These are phyloP conservation scores for Plasmopara muralis DNA, from an alignment of 352 stramenopile genomes.

Conservation along the genomic window DNA sequence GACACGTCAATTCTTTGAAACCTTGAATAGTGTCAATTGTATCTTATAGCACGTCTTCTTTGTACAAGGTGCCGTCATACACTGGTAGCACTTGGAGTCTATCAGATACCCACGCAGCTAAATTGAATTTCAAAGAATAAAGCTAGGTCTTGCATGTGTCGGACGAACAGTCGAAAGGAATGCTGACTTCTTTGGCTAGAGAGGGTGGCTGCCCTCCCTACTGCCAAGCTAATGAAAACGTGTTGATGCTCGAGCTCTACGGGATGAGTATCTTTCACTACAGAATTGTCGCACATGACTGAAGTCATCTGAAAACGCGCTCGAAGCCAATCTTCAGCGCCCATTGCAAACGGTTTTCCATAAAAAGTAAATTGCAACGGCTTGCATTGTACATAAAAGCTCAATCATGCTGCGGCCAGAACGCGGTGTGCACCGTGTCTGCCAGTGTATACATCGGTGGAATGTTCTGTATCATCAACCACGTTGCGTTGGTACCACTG, in stretches of 20 bases:
- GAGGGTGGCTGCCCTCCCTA: too few relatives aligned
- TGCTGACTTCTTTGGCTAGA: too few relatives aligned
- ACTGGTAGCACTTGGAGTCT: too few relatives aligned
- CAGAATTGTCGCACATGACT: neutral
- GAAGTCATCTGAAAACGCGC: slow-evolving; percentile 3
- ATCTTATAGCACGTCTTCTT: too few relatives aligned
- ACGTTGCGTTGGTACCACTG: slow-evolving; percentile 15
- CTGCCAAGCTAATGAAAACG: too few relatives aligned
- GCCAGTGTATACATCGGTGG: slow-evolving; percentile 36
- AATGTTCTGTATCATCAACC: slow-evolving; percentile 29
- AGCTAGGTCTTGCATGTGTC: too few relatives aligned
- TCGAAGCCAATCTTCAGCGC: slow-evolving; percentile 28
- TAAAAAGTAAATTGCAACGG: slow-evolving; percentile 35
- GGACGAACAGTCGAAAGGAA: too few relatives aligned
- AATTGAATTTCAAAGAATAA: too few relatives aligned
- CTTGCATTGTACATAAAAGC: slow-evolving; percentile 27
- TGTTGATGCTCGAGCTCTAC: neutral
- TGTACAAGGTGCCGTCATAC: too few relatives aligned
- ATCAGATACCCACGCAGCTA: too few relatives aligned
- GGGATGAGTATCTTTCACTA: neutral
- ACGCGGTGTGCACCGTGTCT: slow-evolving; percentile 22
- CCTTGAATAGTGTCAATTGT: too few relatives aligned
- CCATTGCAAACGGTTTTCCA: slow-evolving; percentile 25
- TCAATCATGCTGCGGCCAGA: slow-evolving; percentile 18
- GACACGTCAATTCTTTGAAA: too few relatives aligned